Percentiles rank a stretch among this genome's conserved stretches.
These are phyloP conservation scores for Sideroxylon spinosum DNA, from an alignment of 179 eudicot species.

Conservation along the genomic window DNA sequence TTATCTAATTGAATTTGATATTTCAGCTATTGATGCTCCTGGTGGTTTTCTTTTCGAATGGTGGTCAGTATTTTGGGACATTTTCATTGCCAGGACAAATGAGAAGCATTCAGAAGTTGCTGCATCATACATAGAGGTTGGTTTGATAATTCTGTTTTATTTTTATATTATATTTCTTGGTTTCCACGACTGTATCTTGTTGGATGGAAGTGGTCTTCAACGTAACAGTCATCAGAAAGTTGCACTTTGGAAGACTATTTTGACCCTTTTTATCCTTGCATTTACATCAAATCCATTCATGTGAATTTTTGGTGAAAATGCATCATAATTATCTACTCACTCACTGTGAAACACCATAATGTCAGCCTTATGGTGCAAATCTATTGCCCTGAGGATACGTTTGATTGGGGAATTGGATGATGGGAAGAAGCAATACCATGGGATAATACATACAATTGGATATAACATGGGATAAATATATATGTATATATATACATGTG, in stretches of 20 bases:
- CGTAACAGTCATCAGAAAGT: constrained; percentile 3
- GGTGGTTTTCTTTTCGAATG: constrained; percentile 40
- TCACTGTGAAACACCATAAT: neutral
- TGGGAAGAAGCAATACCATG: too few relatives aligned
- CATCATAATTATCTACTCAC: neutral
- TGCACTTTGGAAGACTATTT: neutral
- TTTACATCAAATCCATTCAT: neutral
- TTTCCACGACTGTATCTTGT: neutral
- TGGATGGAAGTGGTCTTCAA: neutral
- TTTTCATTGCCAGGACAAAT: constrained; percentile 26
- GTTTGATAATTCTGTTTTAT: constrained; percentile 13
- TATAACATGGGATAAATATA: too few relatives aligned
- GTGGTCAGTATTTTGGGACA: constrained; percentile 25
- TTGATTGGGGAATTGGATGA: too few relatives aligned
- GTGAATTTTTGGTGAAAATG: neutral
- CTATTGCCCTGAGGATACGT: too few relatives aligned
- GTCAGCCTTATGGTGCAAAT: neutral
- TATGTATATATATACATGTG: too few relatives aligned
- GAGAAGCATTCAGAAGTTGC: constrained; percentile 87
- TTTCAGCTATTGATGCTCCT: constrained; percentile 92
- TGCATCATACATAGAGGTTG: constrained; percentile 97
- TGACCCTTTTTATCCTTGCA: neutral
- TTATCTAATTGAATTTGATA: neutral
- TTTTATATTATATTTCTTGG: neutral
- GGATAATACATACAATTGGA: too few relatives aligned